A percentile compares a stretch with the other conserved stretches of the same genome.
These are phyloP conservation scores for Alloteropsis semialata DNA, from an alignment of 176 grass and related monocot species.

Conservation along the genomic window DNA sequence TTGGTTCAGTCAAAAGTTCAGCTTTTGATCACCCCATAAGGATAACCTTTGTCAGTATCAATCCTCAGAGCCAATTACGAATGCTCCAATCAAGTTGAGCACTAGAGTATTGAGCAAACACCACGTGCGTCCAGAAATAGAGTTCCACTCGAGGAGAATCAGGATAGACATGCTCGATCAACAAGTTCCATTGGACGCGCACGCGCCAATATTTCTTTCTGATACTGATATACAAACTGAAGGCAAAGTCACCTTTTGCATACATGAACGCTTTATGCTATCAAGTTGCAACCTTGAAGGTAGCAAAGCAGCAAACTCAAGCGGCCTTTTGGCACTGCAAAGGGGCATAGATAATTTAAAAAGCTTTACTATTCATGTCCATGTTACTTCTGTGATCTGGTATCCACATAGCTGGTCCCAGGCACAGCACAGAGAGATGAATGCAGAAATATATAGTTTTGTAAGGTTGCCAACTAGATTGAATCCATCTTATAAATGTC, in stretches of 20 bases:
- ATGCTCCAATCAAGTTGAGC: background rate
- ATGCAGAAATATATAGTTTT: background rate
- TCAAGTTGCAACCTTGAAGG: slow-evolving; percentile 6
- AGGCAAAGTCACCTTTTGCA: background rate
- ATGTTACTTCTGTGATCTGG: background rate
- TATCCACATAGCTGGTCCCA: background rate
- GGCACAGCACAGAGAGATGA: background rate
- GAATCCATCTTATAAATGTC: background rate
- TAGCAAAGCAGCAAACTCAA: background rate
- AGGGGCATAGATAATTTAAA: background rate
- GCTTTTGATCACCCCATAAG: background rate
- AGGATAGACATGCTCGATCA: background rate
- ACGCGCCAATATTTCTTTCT: background rate
- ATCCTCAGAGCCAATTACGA: background rate
- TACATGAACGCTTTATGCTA: background rate
- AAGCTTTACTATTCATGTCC: background rate
- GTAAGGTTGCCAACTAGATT: background rate
- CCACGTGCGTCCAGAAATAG: background rate
- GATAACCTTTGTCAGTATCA: background rate
- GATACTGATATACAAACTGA: background rate
- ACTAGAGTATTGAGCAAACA: background rate
- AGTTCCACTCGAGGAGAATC: background rate
- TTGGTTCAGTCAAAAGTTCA: background rate
- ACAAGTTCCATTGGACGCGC: background rate
- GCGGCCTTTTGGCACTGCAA: background rate